A percentile compares a stretch with the other conserved stretches of the same genome.
phyloP scores from a whole-genome alignment of 108 stramenopile genomes.

The Conticribra weissflogii region DNA sequence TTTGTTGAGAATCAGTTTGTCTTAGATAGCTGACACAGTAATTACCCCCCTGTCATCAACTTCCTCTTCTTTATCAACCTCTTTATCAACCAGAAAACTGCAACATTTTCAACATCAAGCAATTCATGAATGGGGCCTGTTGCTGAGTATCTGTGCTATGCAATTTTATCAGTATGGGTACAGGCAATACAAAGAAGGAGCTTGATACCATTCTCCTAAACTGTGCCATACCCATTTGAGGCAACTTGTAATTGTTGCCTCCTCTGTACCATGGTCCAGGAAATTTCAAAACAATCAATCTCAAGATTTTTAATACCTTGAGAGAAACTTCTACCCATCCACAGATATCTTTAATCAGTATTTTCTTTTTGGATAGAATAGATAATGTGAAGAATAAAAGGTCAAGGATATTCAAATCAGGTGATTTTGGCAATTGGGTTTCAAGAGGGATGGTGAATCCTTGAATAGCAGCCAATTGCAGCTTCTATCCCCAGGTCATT shows the following conservation, averaged over 20 bases:
- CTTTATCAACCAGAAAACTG: no score
- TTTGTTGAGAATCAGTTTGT: no score
- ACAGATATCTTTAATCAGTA: slow-evolving; percentile 8
- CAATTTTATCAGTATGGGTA: no score
- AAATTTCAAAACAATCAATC: slow-evolving; percentile 3
- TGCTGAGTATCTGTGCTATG: no score
- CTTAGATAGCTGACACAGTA: no score
- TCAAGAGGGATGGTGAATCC: neutral
- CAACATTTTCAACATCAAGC: no score
- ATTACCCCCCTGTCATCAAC: no score
- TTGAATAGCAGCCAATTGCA: neutral
- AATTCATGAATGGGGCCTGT: no score
- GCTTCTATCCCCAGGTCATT: neutral
- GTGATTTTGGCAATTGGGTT: slow-evolving; percentile 10
- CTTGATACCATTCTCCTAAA: neutral
- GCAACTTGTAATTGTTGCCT: slow-evolving; percentile 16
- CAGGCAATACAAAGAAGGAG: slow-evolving; percentile 12
- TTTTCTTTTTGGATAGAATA: slow-evolving; percentile 9
- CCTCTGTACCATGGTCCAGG: slow-evolving; percentile 19
- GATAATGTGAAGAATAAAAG: slow-evolving; percentile 15
- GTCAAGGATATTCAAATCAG: slow-evolving; percentile 20
- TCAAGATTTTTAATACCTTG: slow-evolving; percentile 1
- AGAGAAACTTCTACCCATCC: neutral
- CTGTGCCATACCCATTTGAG: slow-evolving; percentile 13
- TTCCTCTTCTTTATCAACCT: no score